These are phyloP conservation scores for Wickerhamiella vanderwaltii DNA, from an alignment of 805 yeast species.

Conservation along the genomic window DNA sequence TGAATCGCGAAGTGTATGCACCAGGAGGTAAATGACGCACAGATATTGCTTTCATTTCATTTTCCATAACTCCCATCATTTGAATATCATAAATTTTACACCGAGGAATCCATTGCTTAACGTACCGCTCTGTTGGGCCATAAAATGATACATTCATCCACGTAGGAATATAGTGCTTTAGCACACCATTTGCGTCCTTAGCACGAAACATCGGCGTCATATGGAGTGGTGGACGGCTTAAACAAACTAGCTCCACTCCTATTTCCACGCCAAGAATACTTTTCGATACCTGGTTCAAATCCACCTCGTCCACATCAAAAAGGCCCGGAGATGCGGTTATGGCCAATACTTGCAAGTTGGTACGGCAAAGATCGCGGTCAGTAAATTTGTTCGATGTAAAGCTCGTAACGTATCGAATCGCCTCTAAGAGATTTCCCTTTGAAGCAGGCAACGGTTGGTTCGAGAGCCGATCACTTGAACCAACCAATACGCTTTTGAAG, in stretches of 20 bases:
- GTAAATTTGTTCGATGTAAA: slow-evolving; percentile 63
- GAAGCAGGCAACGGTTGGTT: slow-evolving; percentile 50
- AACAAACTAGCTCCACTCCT: slow-evolving; percentile 77
- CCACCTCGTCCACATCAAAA: slow-evolving; percentile 77
- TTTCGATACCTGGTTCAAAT: slow-evolving; percentile 61
- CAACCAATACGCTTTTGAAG: slow-evolving; percentile 58
- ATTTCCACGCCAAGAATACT: slow-evolving; percentile 67
- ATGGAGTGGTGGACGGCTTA: slow-evolving; percentile 85
- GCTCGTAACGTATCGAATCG: slow-evolving; percentile 72
- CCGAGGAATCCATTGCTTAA: slow-evolving; percentile 69
- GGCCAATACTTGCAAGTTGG: slow-evolving; percentile 79
- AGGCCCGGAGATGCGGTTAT: slow-evolving; percentile 90
- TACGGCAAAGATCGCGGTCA: slow-evolving; percentile 77
- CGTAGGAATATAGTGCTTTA: slow-evolving; percentile 66
- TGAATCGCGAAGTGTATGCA: slow-evolving; percentile 26
- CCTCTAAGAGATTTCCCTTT: slow-evolving; percentile 80
- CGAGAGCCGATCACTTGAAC: slow-evolving; percentile 25
- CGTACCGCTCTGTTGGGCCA: slow-evolving; percentile 41
- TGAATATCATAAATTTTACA: slow-evolving; percentile 91
- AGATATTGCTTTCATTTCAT: slow-evolving; percentile 59
- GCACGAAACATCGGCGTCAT: slow-evolving; percentile 73
- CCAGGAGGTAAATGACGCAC: slow-evolving; percentile 43
- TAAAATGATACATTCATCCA: slow-evolving; percentile 95
- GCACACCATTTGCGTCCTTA: slow-evolving; percentile 28
- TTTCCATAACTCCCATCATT: slow-evolving; percentile 97